Evolutionary conservation across 345 rosid species (phyloP).

Genomic region (Litchi chinensis): DNA sequence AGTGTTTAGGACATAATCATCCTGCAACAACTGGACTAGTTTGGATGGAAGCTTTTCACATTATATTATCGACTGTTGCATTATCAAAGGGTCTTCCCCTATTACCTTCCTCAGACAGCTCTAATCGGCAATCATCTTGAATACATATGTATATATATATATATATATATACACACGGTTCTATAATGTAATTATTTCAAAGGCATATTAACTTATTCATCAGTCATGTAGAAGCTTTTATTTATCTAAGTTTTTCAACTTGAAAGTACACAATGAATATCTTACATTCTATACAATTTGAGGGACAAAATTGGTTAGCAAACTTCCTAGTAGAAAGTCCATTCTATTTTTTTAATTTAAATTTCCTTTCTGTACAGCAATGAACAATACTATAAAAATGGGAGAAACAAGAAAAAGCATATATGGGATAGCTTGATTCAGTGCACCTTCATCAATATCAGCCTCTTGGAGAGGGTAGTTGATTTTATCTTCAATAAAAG

Average conservation of each 20-base stretch:
- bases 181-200: not conserved
- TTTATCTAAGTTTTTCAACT: not conserved
- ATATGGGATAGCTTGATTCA: slow-evolving; percentile 63
- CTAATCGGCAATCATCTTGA: not conserved
- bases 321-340: not conserved
- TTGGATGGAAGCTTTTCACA: not conserved
- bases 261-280: not conserved
- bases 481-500: slow-evolving; percentile 58
- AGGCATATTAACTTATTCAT: not conserved
- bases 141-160: not conserved
- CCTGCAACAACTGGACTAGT: not conserved
- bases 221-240: not conserved
- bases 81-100: not conserved
- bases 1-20: not conserved
- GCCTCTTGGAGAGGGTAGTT: slow-evolving; percentile 36
- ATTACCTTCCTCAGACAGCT: not conserved
- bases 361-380: slow-evolving; percentile 59
- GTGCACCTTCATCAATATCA: slow-evolving; percentile 38
- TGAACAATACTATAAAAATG: slow-evolving; percentile 49
- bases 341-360: slow-evolving; percentile 23
- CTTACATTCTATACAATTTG: slow-evolving; percentile 7
- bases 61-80: not conserved
- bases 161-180: not conserved
- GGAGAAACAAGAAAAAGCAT: slow-evolving; percentile 73
- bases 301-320: not conserved